These are phyloP conservation scores for Atkinsonella hypoxylon DNA, from an alignment of 2,329 filamentous ascomycete species.

Conservation along the genomic window DNA sequence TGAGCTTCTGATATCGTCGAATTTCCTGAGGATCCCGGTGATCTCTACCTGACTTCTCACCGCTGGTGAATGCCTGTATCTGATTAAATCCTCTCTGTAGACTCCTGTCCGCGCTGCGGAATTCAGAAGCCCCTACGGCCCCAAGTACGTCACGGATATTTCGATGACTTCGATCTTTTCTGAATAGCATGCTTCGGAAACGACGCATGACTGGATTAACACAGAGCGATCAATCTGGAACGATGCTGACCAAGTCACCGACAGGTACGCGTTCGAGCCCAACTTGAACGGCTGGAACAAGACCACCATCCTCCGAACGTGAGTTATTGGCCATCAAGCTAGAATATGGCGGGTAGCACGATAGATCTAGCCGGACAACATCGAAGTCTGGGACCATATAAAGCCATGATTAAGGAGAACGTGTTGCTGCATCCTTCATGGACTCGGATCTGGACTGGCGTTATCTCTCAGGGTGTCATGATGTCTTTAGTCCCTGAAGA, in stretches of 20 bases:
- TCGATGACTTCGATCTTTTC: neutral
- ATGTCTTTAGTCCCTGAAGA: neutral
- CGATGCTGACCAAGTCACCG: constrained; percentile 16
- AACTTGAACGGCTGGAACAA: constrained; percentile 36
- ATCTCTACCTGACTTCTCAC: neutral
- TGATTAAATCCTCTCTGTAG: constrained; percentile 25
- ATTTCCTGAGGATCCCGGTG: too few species aligned
- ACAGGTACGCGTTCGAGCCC: constrained; percentile 47
- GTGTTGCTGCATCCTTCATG: neutral
- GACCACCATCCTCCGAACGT: constrained; percentile 39
- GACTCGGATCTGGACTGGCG: neutral
- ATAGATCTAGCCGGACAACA: neutral
- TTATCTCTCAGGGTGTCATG: neutral
- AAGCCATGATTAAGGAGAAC: neutral
- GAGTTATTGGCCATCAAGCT: constrained; percentile 21
- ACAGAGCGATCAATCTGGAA: neutral
- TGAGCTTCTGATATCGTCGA: constrained; percentile 1
- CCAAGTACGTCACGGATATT: constrained; percentile 40
- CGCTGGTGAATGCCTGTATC: constrained; percentile 7
- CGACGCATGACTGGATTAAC: neutral
- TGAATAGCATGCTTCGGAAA: neutral
- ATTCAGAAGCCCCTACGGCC: constrained; percentile 54
- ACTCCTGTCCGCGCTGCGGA: constrained; percentile 32
- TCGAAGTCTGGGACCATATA: neutral
- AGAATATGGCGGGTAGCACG: neutral